Percentiles rank a stretch among this genome's conserved stretches.
Evolutionary conservation across 139 green algal genomes (phyloP).

Genomic region (Micractinium sp.): DNA sequence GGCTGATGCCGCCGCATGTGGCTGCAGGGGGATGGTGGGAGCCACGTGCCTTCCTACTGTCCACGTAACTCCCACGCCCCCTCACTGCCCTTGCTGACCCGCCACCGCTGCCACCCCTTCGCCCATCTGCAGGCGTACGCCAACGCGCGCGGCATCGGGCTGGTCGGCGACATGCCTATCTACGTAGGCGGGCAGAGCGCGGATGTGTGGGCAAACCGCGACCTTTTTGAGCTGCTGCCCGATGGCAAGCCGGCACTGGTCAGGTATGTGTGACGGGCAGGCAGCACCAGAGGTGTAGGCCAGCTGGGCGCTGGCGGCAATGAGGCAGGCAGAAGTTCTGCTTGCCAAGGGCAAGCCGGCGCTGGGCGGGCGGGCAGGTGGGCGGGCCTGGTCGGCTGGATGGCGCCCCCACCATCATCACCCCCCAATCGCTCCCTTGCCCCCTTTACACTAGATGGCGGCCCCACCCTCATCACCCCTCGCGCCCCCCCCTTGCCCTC

Average conservation of each 20-base stretch:
- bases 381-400: neutral
- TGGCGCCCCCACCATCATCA: neutral
- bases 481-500: neutral
- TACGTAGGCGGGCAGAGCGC: slow-evolving; percentile 94
- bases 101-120: neutral
- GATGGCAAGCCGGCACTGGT: slow-evolving; percentile 43
- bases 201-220: slow-evolving; percentile 95
- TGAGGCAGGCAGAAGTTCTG: neutral
- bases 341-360: too few relatives aligned
- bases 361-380: too few relatives aligned
- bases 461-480: neutral
- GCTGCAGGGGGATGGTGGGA: too few relatives aligned
- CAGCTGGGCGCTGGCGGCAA: neutral
- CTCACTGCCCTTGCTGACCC: neutral
- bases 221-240: slow-evolving; percentile 75
- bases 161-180: slow-evolving; percentile 99
- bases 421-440: neutral
- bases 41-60: too few relatives aligned
- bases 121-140: slow-evolving; percentile 80
- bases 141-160: slow-evolving; percentile 81
- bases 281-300: too few relatives aligned
- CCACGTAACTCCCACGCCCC: neutral
- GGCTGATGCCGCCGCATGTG: too few relatives aligned
- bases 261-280: too few relatives aligned
- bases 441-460: neutral